Evolutionary conservation across 495 filamentous ascomycete genomes (phyloP).

Genomic region (Penicillium turbatum): DNA sequence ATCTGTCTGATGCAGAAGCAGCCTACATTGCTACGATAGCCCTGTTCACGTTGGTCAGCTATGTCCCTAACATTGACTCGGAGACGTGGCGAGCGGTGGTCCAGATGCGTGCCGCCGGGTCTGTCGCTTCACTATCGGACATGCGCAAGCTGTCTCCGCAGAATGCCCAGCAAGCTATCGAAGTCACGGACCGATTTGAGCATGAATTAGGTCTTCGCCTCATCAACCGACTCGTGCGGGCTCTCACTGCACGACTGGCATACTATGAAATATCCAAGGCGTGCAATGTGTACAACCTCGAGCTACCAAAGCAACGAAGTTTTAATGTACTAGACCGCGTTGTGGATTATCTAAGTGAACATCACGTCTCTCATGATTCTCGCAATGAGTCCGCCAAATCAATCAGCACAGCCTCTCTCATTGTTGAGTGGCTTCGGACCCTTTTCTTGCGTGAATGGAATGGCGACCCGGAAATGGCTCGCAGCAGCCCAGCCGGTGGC

Average conservation of each 20-base stretch:
- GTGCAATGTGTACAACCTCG: slow-evolving; percentile 32
- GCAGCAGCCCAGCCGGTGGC: slow-evolving; percentile 63
- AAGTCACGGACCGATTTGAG: slow-evolving; percentile 52
- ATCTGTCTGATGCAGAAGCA: slow-evolving; percentile 51
- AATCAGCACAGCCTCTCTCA: slow-evolving; percentile 43
- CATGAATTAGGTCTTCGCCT: slow-evolving; percentile 57
- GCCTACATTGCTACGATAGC: slow-evolving; percentile 53
- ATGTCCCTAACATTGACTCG: slow-evolving; percentile 41
- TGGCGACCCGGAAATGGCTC: slow-evolving; percentile 62
- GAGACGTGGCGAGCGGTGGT: slow-evolving; percentile 49
- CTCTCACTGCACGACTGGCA: slow-evolving; percentile 49
- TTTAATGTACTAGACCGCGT: slow-evolving; percentile 37
- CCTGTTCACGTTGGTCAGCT: slow-evolving; percentile 54
- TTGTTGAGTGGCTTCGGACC: slow-evolving; percentile 76
- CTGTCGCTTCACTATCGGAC: slow-evolving; percentile 45
- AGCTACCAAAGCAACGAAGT: slow-evolving; percentile 29
- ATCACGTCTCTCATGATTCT: slow-evolving; percentile 27
- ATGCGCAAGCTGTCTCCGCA: slow-evolving; percentile 33
- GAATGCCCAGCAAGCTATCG: slow-evolving; percentile 29
- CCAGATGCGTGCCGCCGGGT: slow-evolving; percentile 50
- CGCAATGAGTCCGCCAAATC: slow-evolving; percentile 30
- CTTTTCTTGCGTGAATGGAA: slow-evolving; percentile 76
- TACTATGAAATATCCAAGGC: slow-evolving; percentile 50
- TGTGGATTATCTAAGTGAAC: slow-evolving; percentile 38
- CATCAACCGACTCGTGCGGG: slow-evolving; percentile 50